These are phyloP conservation scores for Alternaria rosae DNA, from an alignment of 2,329 filamentous ascomycete genomes.

Conservation along the genomic window DNA sequence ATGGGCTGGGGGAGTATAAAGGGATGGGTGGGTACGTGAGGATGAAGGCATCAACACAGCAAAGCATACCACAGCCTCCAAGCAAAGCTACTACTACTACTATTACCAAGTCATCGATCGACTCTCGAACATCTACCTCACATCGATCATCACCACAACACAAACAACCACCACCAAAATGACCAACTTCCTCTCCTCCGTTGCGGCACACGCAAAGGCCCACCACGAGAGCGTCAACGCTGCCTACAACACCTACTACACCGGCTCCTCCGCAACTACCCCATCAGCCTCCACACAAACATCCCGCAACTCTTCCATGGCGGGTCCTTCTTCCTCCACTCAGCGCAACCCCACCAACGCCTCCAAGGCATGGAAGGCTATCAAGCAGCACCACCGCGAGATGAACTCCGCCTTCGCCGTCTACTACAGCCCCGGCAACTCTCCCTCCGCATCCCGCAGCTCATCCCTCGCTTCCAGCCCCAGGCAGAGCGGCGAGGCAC, in stretches of 20 bases:
- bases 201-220: constrained; percentile 37
- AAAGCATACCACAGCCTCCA: constrained; percentile 16
- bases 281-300: constrained; percentile 12
- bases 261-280: constrained; percentile 15
- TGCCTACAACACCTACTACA: constrained; percentile 36
- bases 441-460: constrained; percentile 19
- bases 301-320: constrained; percentile 30
- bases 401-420: constrained; percentile 39
- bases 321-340: constrained; percentile 17
- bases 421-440: constrained; percentile 33
- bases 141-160: constrained; percentile 4
- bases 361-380: constrained; percentile 36
- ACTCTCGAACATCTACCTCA: neutral
- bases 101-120: neutral
- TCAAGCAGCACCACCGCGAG: constrained; percentile 42
- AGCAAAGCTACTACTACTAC: constrained; percentile 11
- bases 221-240: constrained; percentile 43
- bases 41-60: constrained; percentile 12
- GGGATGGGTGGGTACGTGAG: constrained; percentile 4
- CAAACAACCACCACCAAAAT: constrained; percentile 25
- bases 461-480: constrained; percentile 17
- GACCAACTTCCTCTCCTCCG: constrained; percentile 33
- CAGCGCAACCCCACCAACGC: constrained; percentile 25
- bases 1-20: constrained; percentile 22
- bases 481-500: constrained; percentile 24